Percentiles rank a stretch among this genome's conserved stretches.
These are phyloP conservation scores for Hippophae gyantsensis DNA, from an alignment of 306 rosid genomes.

Conservation along the genomic window DNA sequence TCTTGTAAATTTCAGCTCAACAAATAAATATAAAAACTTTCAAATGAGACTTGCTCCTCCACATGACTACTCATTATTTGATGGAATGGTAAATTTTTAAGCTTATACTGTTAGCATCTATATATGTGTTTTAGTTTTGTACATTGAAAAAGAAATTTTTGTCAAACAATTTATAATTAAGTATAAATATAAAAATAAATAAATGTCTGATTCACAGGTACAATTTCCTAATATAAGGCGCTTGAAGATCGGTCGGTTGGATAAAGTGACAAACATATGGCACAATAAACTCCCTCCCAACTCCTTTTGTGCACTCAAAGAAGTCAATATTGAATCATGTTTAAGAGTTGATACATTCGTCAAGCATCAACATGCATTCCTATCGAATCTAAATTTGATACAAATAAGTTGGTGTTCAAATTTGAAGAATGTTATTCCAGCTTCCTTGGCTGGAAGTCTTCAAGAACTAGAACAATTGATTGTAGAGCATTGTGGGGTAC, in stretches of 20 bases:
- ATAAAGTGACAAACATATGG: conserved; percentile 6
- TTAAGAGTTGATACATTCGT: background rate
- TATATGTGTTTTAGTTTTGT: no score
- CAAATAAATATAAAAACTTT: no score
- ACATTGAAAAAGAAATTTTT: no score
- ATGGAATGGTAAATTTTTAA: no score
- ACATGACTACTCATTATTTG: no score
- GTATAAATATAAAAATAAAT: background rate
- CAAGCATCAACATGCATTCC: background rate
- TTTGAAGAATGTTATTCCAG: conserved; percentile 16
- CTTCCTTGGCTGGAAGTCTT: conserved; percentile 21
- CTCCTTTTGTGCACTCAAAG: conserved; percentile 1
- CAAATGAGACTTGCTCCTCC: no score
- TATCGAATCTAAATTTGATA: conserved; percentile 8
- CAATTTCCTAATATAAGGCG: background rate
- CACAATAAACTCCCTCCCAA: background rate
- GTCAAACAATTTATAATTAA: background rate
- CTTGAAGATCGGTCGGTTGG: background rate
- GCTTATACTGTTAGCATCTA: no score
- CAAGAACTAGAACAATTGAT: conserved; percentile 3
- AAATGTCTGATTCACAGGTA: background rate
- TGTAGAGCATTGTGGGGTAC: conserved; percentile 7
- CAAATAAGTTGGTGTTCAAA: conserved; percentile 7
- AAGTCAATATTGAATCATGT: background rate
- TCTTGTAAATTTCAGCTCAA: no score